Conservation (phyloP, 73 alveolate species). For the Tetrahymena borealis region DNA sequence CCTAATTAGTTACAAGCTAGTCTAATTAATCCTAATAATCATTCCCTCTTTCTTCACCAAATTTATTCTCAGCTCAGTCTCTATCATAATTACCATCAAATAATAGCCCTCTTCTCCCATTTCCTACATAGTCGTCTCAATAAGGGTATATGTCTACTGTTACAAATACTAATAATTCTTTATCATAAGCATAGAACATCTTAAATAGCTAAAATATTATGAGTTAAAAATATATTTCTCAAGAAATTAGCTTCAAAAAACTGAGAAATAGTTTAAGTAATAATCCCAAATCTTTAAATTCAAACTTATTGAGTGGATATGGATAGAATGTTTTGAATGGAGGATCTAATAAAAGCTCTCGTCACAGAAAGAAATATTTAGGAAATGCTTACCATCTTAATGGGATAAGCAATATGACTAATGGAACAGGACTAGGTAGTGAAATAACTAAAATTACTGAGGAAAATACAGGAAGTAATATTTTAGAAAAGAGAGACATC, state of each 20-base stretch:
- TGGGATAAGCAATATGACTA: neutral
- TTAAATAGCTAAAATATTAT: neutral
- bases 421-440: neutral
- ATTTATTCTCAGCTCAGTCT: neutral
- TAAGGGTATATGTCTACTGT: neutral
- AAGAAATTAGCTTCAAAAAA: neutral
- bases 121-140: neutral
- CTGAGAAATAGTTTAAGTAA: neutral
- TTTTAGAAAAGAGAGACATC: neutral
- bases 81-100: neutral
- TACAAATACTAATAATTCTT: neutral
- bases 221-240: neutral
- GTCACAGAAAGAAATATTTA: neutral
- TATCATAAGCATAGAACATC: neutral
- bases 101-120: neutral
- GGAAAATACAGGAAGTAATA: neutral
- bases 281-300: neutral
- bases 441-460: neutral
- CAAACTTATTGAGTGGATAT: neutral
- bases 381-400: neutral
- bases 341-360: neutral
- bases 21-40: neutral
- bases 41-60: neutral
- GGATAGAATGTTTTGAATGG: neutral
- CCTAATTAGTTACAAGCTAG: neutral